phyloP scores from a whole-genome alignment of 2,329 filamentous ascomycete genomes.

The Claviceps cyperi region DNA sequence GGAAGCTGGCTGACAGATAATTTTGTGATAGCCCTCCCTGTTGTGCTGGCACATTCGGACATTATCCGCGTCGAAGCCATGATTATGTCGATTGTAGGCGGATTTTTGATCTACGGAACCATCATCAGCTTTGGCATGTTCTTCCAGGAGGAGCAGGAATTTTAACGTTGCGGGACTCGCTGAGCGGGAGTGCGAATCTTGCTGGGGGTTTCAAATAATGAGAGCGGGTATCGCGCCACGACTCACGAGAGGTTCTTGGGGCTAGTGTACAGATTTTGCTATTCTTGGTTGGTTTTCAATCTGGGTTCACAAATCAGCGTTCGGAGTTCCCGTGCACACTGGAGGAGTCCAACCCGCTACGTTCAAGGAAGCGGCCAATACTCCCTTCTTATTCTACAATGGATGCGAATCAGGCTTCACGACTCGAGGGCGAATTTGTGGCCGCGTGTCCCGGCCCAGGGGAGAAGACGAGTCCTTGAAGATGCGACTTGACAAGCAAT shows the following conservation, averaged over 20 bases:
- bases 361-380: no score
- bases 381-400: no score
- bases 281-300: background rate
- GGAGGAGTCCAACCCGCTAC: no score
- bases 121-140: conserved; percentile 98
- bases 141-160: conserved; percentile 95
- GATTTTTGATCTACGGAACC: conserved; percentile 89
- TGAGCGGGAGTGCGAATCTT: background rate
- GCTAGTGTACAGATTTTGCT: background rate
- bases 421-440: no score
- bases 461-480: no score
- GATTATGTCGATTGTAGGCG: conserved; percentile 88
- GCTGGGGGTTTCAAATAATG: background rate
- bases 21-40: conserved; percentile 54
- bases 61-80: conserved; percentile 76
- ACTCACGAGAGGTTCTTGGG: background rate
- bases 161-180: conserved; percentile 34
- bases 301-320: background rate
- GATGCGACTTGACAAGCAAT: no score
- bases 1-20: background rate
- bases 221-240: background rate
- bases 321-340: no score
- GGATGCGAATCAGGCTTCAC: no score
- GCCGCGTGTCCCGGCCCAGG: no score
- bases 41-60: conserved; percentile 73